A percentile compares a stretch with the other conserved stretches of the same genome.
phyloP scores from a whole-genome alignment of 2,329 filamentous ascomycete genomes.

The Metarhizium sp. region DNA sequence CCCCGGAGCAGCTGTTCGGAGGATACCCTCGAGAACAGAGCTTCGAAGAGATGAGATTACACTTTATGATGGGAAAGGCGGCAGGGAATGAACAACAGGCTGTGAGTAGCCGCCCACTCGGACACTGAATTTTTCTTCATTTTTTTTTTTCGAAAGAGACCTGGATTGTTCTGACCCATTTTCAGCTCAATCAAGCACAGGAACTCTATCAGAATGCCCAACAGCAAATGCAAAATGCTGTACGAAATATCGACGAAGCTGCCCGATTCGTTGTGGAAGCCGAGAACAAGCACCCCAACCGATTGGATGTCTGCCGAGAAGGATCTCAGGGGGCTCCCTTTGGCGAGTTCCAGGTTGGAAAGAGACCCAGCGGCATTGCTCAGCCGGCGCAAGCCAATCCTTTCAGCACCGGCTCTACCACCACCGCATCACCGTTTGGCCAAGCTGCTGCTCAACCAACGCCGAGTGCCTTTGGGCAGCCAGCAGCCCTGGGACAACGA shows the following conservation, averaged over 20 bases:
- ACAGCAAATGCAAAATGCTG: constrained; percentile 62
- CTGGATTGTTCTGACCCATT: not conserved
- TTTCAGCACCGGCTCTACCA: constrained; percentile 25
- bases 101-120: constrained; percentile 25
- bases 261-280: constrained; percentile 58
- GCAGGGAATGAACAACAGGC: constrained; percentile 49
- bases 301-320: constrained; percentile 52
- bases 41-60: constrained; percentile 75
- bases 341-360: constrained; percentile 35
- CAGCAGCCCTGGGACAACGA: constrained; percentile 21
- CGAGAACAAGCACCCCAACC: constrained; percentile 65
- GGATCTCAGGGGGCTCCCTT: constrained; percentile 33
- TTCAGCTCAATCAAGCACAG: constrained; percentile 50
- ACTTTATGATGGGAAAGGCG: constrained; percentile 54
- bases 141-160: not conserved
- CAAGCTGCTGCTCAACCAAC: constrained; percentile 10
- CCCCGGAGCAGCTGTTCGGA: constrained; percentile 76
- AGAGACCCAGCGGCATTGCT: constrained; percentile 16
- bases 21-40: constrained; percentile 73
- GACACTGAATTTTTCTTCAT: not conserved
- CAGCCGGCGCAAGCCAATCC: constrained; percentile 27
- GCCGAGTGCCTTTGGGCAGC: constrained; percentile 30
- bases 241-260: constrained; percentile 63
- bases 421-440: constrained; percentile 22
- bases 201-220: constrained; percentile 54